Base-by-base conservation (phyloP, 305 asterid genomes). In the Rubia peregrina region DNA sequence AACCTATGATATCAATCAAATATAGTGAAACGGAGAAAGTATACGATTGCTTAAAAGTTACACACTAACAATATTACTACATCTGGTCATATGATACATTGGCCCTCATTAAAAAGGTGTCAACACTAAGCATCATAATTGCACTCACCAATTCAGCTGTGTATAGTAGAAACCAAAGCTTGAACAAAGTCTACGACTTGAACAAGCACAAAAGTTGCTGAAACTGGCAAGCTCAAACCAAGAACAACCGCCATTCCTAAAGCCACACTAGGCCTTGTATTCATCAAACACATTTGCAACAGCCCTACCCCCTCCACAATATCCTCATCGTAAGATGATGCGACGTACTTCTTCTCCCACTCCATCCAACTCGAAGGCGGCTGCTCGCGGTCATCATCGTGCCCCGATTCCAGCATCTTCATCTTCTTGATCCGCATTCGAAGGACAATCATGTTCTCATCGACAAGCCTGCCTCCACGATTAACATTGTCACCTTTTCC, bases 251-350 rank as follows among this genome's bases (percentile, higher is more conserved):
- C 5, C 70, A 85, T 22, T 12, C 95, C 97, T 11, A 89, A 6
- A 30, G 87, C 92, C 84, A 90, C 77, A 62, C 81, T 76, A 12
- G 95, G 97, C 73, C 90, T 83, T 22, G 85, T 80, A 4, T 86
- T 83, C 89, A 87, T 74, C 80, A 90, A 82, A 67, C 41, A 82
- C 21, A 77, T 14, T 76, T 81, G 96, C 72, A 90, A 49, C 74
- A 80, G 43, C 40, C 84, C 89, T 7, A 81, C 22, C 6, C 74
- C 80, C 38, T 82, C 94, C 5, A 74, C 73, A 24, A 88, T 79
- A 17, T 84, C 88, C 68, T 84, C 85, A 0, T 82, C 76, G 76
- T 84, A 83, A 70, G 68, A 72, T 41, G 26, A 41, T 9, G 65
- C 41, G 24, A 70, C 78, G 43, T 80, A 66, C 67, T 78, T 80